Evolutionary conservation across 352 stramenopile genomes (phyloP), one percentile per base, ranked within the genome.

Genomic region (Pythium sp.): DNA sequence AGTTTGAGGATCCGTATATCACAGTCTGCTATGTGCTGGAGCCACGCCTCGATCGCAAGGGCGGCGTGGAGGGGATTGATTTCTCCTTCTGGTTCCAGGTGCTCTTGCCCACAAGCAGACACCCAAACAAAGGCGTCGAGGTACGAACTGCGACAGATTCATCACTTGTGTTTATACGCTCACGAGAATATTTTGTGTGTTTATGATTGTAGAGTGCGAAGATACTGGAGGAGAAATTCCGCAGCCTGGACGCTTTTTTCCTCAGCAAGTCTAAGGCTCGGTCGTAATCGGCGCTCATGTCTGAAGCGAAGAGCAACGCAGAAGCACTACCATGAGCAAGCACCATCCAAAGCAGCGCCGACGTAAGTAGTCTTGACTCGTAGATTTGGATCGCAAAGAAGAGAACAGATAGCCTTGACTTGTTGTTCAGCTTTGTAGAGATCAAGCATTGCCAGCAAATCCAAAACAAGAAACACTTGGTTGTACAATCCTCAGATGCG

Each of bases 31-130:
- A 75, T 32, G 73, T 80, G 6, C 53, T 82, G 15, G 76, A 82
- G 57, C 68, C 71, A 7, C 67, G 34, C 32, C 9, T 56, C n/a
- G 20, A 61, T 58, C 20, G 38, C 26, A 20, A 57, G 62, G 26
- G 63, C 34, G 28, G 22, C 71, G n/a, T 55, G 1, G 64, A 64
- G 22, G 64, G 65, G 4, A 47, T 70, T 9, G 24, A 65, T 24
- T 47, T 76, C 9, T 71, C 47, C 11, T 77, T 80, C 59, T 82
- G 76, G 73, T 75, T 74, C 64, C 76, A 82, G 60, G 61, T 69
- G 5, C 64, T 78, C 7, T 14, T 71, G 11, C 71, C 73, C 15
- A 18, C 43, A 22, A 26, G 11, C 3, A 36, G 58, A 6, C 51
- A 62, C 0, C 9, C 58, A 51, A 22, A 46, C 65, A 36, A 71